Conservation (phyloP, 805 yeast genomes). For the Yarrowia porcina region DNA sequence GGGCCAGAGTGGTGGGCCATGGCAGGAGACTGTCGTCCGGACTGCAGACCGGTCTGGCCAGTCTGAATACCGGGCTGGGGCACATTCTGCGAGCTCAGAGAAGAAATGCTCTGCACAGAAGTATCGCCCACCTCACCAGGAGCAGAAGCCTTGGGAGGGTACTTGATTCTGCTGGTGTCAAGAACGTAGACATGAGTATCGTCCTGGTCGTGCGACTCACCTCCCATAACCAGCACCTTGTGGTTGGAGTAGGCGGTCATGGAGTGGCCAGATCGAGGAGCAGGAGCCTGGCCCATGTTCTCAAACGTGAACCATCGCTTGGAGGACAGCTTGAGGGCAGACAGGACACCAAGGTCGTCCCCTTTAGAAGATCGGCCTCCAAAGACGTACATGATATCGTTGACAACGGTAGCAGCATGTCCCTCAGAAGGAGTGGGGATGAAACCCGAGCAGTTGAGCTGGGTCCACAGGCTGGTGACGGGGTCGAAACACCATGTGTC, state of each 20-base stretch:
- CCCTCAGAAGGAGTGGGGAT: constrained; percentile 89
- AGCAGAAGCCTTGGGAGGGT: constrained; percentile 39
- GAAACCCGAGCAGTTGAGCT: constrained; percentile 62
- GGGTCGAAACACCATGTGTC: constrained; percentile 84
- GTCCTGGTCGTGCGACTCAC: constrained; percentile 65
- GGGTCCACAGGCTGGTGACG: constrained; percentile 61
- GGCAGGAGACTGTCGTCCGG: background rate
- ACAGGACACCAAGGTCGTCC: constrained; percentile 59
- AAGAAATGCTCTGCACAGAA: constrained; percentile 5
- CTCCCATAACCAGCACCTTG: constrained; percentile 84
- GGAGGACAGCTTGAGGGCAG: constrained; percentile 71
- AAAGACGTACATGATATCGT: constrained; percentile 73
- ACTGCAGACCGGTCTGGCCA: background rate
- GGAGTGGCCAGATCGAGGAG: constrained; percentile 89
- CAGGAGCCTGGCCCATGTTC: constrained; percentile 56
- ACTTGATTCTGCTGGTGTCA: constrained; percentile 50
- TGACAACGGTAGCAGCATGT: constrained; percentile 78
- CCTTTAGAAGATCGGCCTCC: constrained; percentile 88
- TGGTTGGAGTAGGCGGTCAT: constrained; percentile 67
- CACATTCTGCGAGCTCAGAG: background rate
- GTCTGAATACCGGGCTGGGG: background rate
- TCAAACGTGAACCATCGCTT: constrained; percentile 70
- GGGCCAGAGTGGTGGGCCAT: background rate
- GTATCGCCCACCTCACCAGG: constrained; percentile 5
- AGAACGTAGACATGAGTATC: constrained; percentile 58